Conservation (phyloP, 306 rosid genomes). For the Vicia villosa region DNA sequence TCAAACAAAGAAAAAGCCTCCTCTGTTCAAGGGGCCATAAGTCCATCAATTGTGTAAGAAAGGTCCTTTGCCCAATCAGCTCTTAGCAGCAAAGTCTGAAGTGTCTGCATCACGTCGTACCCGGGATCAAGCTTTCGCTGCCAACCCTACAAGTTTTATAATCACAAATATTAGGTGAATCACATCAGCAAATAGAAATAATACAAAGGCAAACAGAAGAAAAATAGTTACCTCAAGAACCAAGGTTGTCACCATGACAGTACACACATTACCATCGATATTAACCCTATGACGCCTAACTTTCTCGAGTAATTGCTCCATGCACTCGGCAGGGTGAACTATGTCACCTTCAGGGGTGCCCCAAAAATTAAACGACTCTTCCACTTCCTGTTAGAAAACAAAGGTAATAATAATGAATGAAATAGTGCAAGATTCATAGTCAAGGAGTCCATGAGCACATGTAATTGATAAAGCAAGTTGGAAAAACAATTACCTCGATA, state of each 20-base stretch:
- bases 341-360: constrained; percentile 95
- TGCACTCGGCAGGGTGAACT: constrained; percentile 96
- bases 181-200: constrained; percentile 17
- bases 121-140: constrained; percentile 95
- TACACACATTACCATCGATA: constrained; percentile 95
- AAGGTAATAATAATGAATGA: constrained; percentile 3
- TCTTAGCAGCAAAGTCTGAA: constrained; percentile 87
- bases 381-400: constrained; percentile 76
- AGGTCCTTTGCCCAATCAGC: constrained; percentile 97
- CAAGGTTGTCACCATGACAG: constrained; percentile 95
- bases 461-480: too few species aligned
- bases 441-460: constrained; percentile 6
- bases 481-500: constrained; percentile 61
- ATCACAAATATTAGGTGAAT: constrained; percentile 32
- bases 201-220: constrained; percentile 3
- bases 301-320: constrained; percentile 98
- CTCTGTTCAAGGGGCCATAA: constrained; percentile 80
- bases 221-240: constrained; percentile 77
- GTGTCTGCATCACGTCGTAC: constrained; percentile 86
- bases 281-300: constrained; percentile 93
- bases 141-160: constrained; percentile 75
- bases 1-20: constrained; percentile 39
- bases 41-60: constrained; percentile 92
- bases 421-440: constrained; percentile 3
- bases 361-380: constrained; percentile 78